phyloP scores from a whole-genome alignment of 805 yeast genomes.

The Pichia manshurica region DNA sequence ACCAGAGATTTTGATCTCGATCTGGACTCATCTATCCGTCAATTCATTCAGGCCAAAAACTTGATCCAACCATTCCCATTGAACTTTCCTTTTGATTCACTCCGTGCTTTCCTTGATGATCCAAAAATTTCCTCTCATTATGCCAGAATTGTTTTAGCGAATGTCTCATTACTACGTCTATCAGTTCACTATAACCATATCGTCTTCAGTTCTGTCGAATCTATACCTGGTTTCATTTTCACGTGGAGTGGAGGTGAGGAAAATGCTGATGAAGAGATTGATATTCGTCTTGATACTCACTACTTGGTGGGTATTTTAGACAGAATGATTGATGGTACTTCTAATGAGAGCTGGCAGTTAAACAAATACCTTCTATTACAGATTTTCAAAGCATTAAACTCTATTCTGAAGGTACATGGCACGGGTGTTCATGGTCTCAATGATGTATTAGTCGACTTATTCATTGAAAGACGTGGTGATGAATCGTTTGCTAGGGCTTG shows the following conservation, averaged over 20 bases:
- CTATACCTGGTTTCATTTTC: slow-evolving; percentile 15
- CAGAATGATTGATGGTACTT: slow-evolving; percentile 19
- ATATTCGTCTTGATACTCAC: slow-evolving; percentile 20
- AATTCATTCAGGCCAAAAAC: slow-evolving; percentile 22
- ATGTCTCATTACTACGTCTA: slow-evolving; percentile 19
- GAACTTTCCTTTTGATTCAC: slow-evolving; percentile 21
- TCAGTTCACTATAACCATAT: slow-evolving; percentile 12
- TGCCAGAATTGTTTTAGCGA: slow-evolving; percentile 18
- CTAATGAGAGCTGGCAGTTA: slow-evolving; percentile 20
- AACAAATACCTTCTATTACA: slow-evolving; percentile 22
- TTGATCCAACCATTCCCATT: slow-evolving; percentile 27
- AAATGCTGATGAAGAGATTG: slow-evolving; percentile 6
- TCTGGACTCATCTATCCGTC: slow-evolving; percentile 15
- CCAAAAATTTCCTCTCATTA: slow-evolving; percentile 17
- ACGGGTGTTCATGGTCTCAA: slow-evolving; percentile 6
- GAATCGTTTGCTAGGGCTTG: slow-evolving; percentile 7
- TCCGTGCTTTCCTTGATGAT: slow-evolving; percentile 18
- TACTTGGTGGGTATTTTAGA: slow-evolving; percentile 21
- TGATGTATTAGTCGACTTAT: slow-evolving; percentile 14
- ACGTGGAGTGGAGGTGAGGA: slow-evolving; percentile 17
- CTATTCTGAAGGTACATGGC: slow-evolving; percentile 17
- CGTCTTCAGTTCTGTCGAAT: background rate
- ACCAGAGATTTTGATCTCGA: background rate
- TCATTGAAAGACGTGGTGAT: slow-evolving; percentile 12
- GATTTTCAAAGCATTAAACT: slow-evolving; percentile 24